These are phyloP conservation scores for Vigna radiata DNA, from an alignment of 306 rosid genomes.

Conservation along the genomic window DNA sequence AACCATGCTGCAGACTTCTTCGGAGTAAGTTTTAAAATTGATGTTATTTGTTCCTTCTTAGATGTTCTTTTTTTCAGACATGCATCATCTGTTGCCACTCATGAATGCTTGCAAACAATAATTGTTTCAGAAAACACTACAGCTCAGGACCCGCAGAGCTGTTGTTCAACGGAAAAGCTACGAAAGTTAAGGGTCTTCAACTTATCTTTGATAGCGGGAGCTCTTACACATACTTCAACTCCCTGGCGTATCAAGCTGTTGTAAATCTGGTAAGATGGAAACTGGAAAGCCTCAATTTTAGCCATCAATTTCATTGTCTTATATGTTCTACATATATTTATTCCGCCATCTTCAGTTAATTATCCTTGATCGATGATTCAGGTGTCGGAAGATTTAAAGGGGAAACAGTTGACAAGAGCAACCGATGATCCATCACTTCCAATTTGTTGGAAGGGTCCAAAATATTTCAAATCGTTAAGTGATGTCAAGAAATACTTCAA, in stretches of 20 bases:
- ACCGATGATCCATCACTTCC: conserved; percentile 73
- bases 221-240: conserved; percentile 83
- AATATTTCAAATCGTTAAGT: conserved; percentile 68
- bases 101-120: conserved; percentile 16
- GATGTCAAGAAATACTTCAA: conserved; percentile 67
- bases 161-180: conserved; percentile 65
- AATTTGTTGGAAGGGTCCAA: conserved; percentile 89
- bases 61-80: conserved; percentile 6
- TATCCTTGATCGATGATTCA: conserved; percentile 47
- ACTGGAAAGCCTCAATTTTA: conserved; percentile 1
- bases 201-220: conserved; percentile 87
- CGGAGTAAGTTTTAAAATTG: conserved; percentile 57
- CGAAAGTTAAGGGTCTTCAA: conserved; percentile 61
- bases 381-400: conserved; percentile 63
- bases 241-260: conserved; percentile 60
- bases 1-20: conserved; percentile 50
- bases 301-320: conserved; percentile 4
- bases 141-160: conserved; percentile 80
- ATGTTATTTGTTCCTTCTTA: conserved; percentile 16
- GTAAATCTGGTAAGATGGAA: conserved; percentile 65
- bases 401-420: conserved; percentile 65
- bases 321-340: conserved; percentile 2
- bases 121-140: conserved; percentile 67
- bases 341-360: neutral
- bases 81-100: conserved; percentile 20